Conservation (phyloP, 2,329 filamentous ascomycete genomes). For the Niveomyces coronatus region DNA sequence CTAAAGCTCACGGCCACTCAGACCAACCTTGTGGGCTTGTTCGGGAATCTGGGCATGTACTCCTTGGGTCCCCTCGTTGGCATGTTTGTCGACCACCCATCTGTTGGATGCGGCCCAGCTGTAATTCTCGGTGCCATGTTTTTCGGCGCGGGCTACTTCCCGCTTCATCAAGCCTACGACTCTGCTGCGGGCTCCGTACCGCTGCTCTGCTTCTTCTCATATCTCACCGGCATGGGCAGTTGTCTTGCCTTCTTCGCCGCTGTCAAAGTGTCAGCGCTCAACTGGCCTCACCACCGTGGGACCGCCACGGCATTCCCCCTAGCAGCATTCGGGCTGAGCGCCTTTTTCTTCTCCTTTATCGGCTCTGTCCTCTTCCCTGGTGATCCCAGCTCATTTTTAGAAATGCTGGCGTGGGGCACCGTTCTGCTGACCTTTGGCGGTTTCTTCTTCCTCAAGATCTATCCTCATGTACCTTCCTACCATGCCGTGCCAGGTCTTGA, state of each 20-base stretch:
- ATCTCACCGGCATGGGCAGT: slow-evolving; percentile 77
- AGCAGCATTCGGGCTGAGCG: slow-evolving; percentile 86
- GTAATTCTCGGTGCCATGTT: slow-evolving; percentile 64
- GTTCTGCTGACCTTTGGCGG: slow-evolving; percentile 63
- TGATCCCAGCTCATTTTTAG: slow-evolving; percentile 69
- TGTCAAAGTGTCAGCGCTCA: slow-evolving; percentile 78
- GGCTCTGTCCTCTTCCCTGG: slow-evolving; percentile 72
- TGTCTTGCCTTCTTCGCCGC: slow-evolving; percentile 85
- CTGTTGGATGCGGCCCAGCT: slow-evolving; percentile 56
- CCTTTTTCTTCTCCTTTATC: slow-evolving; percentile 86
- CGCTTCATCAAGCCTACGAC: slow-evolving; percentile 70
- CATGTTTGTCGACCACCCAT: slow-evolving; percentile 72
- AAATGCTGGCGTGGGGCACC: slow-evolving; percentile 72
- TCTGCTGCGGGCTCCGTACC: slow-evolving; percentile 49
- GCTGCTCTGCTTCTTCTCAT: slow-evolving; percentile 70
- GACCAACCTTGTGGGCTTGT: slow-evolving; percentile 81
- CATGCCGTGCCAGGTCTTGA: slow-evolving; percentile 38
- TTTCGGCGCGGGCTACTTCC: slow-evolving; percentile 74
- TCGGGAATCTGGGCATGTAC: slow-evolving; percentile 91
- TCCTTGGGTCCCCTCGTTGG: slow-evolving; percentile 80
- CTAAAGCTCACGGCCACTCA: slow-evolving; percentile 84
- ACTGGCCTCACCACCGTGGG: slow-evolving; percentile 84
- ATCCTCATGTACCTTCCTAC: slow-evolving; percentile 46
- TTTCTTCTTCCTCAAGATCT: slow-evolving; percentile 75
- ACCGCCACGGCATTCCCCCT: slow-evolving; percentile 91